Base-by-base conservation (phyloP, 2,329 filamentous ascomycete species). In the Tolypocladium paradoxum region DNA sequence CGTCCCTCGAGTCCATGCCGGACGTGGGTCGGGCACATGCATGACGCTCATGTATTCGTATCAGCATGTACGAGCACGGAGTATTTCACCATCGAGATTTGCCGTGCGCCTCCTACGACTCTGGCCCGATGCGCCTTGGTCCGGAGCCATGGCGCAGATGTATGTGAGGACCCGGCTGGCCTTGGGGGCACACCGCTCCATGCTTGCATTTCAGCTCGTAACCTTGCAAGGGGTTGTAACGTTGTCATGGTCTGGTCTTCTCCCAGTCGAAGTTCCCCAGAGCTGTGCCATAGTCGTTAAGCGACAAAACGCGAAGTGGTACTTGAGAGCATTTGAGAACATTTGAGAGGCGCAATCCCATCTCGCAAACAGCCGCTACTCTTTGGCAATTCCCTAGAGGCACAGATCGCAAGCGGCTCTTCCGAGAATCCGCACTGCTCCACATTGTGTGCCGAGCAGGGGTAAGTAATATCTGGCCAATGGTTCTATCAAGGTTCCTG, bases 251-350 rank as follows among this genome's bases (percentile, higher is more conserved):
- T 9, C 31, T 14, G 34, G 12, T 12, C 34, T 22, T 49, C 11
- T 22, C 20, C 6, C 47, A 24, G 31, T 24, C 14, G 27, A 49
- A 11, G n/a, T 29, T 49, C 16, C 38, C 3, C 40, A 14, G 40
- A 18, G 38, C 38, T 27, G 38, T 11, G 12, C 22, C 22, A 24
- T 7, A n/a, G 16, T 5, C 3, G 40, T 4, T 3, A 16, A n/a
- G 3, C 3, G 12, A 27, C 12, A 27, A 20, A 5, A 24, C 11
- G 33, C 4, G 14, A 11, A 24, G n/a, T 8, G 20, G 47, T 4
- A 16, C 11, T 2, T 56, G 53, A 53, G 55, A 38, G 55, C 50
- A 27, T 57, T 57, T 55, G 55, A 57, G 55, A 54, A 51, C 20
- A 38, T 57, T 55, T 57, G 53, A 53, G 52, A 45, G 31, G 40